Evolutionary conservation across 371 early-diverging fungal genomes (phyloP), one percentile per base, ranked within the genome.

Genomic region (Rhizopus microsporus): DNA sequence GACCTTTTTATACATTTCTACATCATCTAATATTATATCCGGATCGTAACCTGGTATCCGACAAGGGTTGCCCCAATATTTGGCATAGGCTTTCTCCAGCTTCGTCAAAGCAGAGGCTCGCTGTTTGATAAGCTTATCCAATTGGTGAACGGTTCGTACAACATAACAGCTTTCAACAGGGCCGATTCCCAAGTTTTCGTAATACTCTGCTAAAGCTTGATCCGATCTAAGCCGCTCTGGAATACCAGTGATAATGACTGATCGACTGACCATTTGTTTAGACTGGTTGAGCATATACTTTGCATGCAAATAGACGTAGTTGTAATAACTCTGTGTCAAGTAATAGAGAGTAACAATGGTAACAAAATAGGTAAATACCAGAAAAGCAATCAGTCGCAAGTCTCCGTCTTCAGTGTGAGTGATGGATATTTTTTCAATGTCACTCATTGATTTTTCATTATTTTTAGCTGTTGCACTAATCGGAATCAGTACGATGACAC

Each of bases 191-290:
- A 87, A 54, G 6, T 73, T 63, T 34, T 78, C 76, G 40, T 77
- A 87, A 58, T 79, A 87, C 0, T 78, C 76, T 1, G 80, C 72
- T 9, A 87, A 56, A 1, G 56, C 62, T 23, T 69, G 57, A 56
- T 85, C 83, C 7, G 69, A 63, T 32, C 78, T 77, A 6, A 84
- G 56, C 0, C 62, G 39, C 0, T 59, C 31, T 9, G 87, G 87
- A 16, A 86, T 62, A 1, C 80, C 82, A 0, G 82, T 79, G 3
- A 87, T 82, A 62, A 85, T 74, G 13, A 87, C 75, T 6, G 82
- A 74, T 7, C 85, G 75, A 30, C 75, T 65, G 9, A 71, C 59
- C 34, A 83, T 46, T 1, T 74, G 62, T 7, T 71, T 67, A 3
- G 76, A 68, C 13, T 69, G 72, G 5, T 67, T 67, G 9, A 84